Percentiles rank a stretch among this genome's conserved stretches.
Conservation (phyloP, 129 eudicot species). For the Helianthus tuberosus region DNA sequence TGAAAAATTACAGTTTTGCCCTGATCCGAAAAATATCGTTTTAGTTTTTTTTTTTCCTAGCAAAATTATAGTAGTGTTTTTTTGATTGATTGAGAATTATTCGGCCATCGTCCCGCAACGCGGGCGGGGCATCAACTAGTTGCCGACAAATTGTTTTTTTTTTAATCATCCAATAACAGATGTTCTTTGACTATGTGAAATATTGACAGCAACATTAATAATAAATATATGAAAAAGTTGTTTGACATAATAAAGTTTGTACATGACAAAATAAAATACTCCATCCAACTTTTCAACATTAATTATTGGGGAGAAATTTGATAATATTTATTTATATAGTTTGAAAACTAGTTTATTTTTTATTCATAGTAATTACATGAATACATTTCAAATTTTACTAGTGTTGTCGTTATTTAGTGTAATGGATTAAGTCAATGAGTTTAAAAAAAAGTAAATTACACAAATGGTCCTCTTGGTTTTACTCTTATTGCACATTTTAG, state of each 20-base stretch:
- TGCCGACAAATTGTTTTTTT: slow-evolving; percentile 20
- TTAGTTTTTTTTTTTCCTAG: too few species aligned
- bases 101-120: too few species aligned
- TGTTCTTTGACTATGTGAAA: slow-evolving; percentile 30
- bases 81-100: too few species aligned
- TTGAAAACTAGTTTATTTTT: not conserved
- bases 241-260: slow-evolving; percentile 10
- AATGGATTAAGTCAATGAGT: too few species aligned
- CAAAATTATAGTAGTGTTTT: too few species aligned
- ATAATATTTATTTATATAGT: not conserved
- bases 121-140: too few species aligned
- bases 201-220: slow-evolving; percentile 10
- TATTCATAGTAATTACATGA: not conserved
- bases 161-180: slow-evolving; percentile 16
- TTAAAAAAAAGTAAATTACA: too few species aligned
- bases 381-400: not conserved
- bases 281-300: not conserved
- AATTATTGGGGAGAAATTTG: not conserved
- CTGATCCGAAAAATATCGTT: too few species aligned
- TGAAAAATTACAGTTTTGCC: too few species aligned
- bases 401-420: too few species aligned
- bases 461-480: too few species aligned
- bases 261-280: not conserved
- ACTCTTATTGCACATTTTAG: too few species aligned
- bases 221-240: not conserved